These are phyloP conservation scores for Sporisorium exsertum DNA, from an alignment of 1,284 basidiomycete genomes.

Conservation along the genomic window DNA sequence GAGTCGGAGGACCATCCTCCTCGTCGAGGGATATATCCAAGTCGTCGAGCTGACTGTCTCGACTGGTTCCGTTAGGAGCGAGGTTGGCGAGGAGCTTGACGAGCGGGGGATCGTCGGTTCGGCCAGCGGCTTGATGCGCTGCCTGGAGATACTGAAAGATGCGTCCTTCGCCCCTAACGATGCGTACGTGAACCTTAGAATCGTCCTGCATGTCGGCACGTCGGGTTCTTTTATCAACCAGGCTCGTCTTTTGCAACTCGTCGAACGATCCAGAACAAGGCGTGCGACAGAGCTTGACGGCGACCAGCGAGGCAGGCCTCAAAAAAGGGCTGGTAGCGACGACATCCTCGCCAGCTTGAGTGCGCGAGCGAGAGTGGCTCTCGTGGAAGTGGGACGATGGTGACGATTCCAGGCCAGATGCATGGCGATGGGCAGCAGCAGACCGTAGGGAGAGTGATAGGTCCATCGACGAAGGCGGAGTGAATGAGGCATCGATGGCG, in stretches of 20 bases:
- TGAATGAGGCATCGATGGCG: slow-evolving; percentile 49
- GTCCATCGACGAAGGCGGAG: slow-evolving; percentile 42
- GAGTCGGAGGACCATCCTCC: slow-evolving; percentile 46
- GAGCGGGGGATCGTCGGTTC: slow-evolving; percentile 27
- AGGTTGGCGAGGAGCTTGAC: slow-evolving; percentile 54
- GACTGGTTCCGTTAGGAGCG: slow-evolving; percentile 12
- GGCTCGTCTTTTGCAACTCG: slow-evolving; percentile 57
- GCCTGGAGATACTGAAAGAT: slow-evolving; percentile 57
- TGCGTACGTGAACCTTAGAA: slow-evolving; percentile 42
- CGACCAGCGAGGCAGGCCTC: slow-evolving; percentile 46
- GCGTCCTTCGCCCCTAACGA: slow-evolving; percentile 58
- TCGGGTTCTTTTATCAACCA: slow-evolving; percentile 34
- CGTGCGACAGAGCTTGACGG: slow-evolving; percentile 61
- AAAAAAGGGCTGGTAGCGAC: slow-evolving; percentile 1
- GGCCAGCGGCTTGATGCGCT: slow-evolving; percentile 20
- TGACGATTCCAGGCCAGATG: slow-evolving; percentile 7
- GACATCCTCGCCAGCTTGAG: neutral
- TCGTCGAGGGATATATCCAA: slow-evolving; percentile 22
- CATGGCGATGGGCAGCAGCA: slow-evolving; percentile 13
- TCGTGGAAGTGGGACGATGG: neutral
- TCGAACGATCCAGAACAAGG: slow-evolving; percentile 60
- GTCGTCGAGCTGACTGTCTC: slow-evolving; percentile 2
- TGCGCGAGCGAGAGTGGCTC: neutral
- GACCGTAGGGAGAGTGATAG: slow-evolving; percentile 20
- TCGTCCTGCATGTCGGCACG: slow-evolving; percentile 41